Percentiles rank a stretch among this genome's conserved stretches.
Evolutionary conservation across 441 rosid species (phyloP).

Genomic region (Isatis lusitanica): DNA sequence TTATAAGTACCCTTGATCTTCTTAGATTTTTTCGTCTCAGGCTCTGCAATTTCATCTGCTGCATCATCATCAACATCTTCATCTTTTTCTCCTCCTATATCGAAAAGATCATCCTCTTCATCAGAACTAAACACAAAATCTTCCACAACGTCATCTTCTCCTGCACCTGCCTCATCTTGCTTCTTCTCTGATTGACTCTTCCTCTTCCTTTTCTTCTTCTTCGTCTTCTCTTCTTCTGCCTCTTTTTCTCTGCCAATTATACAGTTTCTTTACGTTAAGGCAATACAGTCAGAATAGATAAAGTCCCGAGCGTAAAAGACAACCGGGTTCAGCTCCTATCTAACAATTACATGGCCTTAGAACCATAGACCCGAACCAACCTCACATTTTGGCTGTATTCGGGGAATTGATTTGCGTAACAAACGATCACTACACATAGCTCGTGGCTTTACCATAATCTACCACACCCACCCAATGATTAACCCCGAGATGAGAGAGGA

Average conservation of each 20-base stretch:
- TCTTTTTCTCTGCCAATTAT: conserved; percentile 44
- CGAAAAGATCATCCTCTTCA: conserved; percentile 49
- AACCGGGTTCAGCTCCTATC: neutral
- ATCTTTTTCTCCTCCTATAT: conserved; percentile 32
- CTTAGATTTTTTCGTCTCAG: conserved; percentile 30
- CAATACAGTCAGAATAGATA: neutral
- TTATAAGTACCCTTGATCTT: conserved; percentile 35
- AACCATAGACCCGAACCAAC: neutral
- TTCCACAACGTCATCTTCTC: conserved; percentile 83
- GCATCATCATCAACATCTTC: conserved; percentile 24
- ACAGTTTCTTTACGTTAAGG: neutral
- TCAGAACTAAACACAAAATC: conserved; percentile 89
- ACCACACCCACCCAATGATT: neutral
- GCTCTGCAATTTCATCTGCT: conserved; percentile 28
- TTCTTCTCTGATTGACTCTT: conserved; percentile 39
- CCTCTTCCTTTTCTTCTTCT: conserved; percentile 52
- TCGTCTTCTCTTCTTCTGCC: conserved; percentile 48
- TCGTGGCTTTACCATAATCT: neutral
- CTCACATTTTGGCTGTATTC: neutral
- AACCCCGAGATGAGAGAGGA: neutral
- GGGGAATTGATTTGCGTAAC: neutral
- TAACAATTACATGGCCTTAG: neutral
- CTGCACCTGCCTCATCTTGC: conserved; percentile 39
- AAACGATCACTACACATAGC: neutral
- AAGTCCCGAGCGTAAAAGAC: neutral